Evolutionary conservation across 1,139 yeast species (phyloP).

Genomic region (Hemisphaericaspora lyxosophila): DNA sequence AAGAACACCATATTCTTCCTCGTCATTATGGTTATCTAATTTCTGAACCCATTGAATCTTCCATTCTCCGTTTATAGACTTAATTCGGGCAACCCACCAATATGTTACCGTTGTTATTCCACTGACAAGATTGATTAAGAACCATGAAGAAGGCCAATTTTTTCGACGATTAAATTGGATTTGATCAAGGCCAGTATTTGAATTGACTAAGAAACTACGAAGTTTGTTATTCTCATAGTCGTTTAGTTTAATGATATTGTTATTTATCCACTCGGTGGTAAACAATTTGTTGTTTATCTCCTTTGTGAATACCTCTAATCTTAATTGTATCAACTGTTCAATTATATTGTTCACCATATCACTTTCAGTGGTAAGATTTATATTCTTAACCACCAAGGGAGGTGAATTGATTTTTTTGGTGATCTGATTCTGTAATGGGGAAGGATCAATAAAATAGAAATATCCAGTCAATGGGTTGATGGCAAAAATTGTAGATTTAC

Average conservation of each 20-base stretch:
- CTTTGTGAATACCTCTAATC: slow-evolving; percentile 53
- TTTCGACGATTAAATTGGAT: slow-evolving; percentile 58
- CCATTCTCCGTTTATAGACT: slow-evolving; percentile 65
- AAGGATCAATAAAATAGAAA: slow-evolving; percentile 46
- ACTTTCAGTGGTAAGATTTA: slow-evolving; percentile 27
- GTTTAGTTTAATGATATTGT: slow-evolving; percentile 51
- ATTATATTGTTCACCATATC: slow-evolving; percentile 36
- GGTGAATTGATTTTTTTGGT: slow-evolving; percentile 36
- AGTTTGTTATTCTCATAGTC: slow-evolving; percentile 36
- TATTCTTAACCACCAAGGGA: slow-evolving; percentile 18
- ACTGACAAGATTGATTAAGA: slow-evolving; percentile 48
- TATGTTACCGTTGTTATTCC: slow-evolving; percentile 48
- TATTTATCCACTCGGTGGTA: slow-evolving; percentile 68
- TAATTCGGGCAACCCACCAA: slow-evolving; percentile 67
- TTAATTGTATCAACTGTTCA: slow-evolving; percentile 42
- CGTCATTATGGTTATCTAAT: slow-evolving; percentile 16
- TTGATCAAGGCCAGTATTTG: slow-evolving; percentile 15
- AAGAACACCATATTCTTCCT: slow-evolving; percentile 16
- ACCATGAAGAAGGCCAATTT: slow-evolving; percentile 77
- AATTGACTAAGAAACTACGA: slow-evolving; percentile 11
- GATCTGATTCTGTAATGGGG: slow-evolving; percentile 36
- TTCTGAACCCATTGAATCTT: slow-evolving; percentile 50
- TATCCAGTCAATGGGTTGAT: slow-evolving; percentile 48
- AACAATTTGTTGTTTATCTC: slow-evolving; percentile 54
- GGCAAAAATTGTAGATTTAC: slow-evolving; percentile 37